Conservation (phyloP, 1,284 basidiomycete genomes). For the Leccinum fuscescens region DNA sequence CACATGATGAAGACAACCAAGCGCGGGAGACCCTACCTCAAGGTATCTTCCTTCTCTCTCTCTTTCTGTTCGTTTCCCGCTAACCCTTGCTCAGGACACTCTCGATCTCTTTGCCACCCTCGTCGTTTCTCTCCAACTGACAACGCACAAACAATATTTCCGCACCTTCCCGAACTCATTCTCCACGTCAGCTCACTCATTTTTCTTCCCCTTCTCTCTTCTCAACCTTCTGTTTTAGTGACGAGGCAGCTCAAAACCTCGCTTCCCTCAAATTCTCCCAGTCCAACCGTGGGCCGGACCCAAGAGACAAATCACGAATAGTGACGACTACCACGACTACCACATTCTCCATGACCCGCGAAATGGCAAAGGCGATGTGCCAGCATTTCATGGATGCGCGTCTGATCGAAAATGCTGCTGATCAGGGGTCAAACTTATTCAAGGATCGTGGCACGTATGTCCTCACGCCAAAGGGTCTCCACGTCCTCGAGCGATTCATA, state of each 20-base stretch:
- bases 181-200: conserved; percentile 68
- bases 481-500: conserved; percentile 98
- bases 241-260: conserved; percentile 93
- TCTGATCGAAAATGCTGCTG: conserved; percentile 94
- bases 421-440: conserved; percentile 85
- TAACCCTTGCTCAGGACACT: conserved; percentile 68
- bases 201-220: conserved; percentile 11
- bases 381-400: conserved; percentile 99
- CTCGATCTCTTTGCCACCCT: conserved; percentile 98
- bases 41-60: conserved; percentile 47
- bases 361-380: conserved; percentile 99
- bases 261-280: conserved; percentile 98
- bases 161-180: conserved; percentile 93
- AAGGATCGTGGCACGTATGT: conserved; percentile 97
- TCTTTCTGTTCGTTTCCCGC: neutral
- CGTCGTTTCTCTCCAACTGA: conserved; percentile 89
- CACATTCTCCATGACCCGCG: conserved; percentile 98
- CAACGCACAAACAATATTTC: conserved; percentile 93
- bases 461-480: conserved; percentile 95
- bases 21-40: conserved; percentile 90
- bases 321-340: conserved; percentile 99
- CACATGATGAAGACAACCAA: conserved; percentile 98
- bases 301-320: conserved; percentile 93
- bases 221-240: conserved; percentile 49
- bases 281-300: conserved; percentile 96